Evolutionary conservation across 768 basidiomycete species (phyloP), one percentile per base, ranked within the genome.

Genomic region (Psilocybe tampanensis): DNA sequence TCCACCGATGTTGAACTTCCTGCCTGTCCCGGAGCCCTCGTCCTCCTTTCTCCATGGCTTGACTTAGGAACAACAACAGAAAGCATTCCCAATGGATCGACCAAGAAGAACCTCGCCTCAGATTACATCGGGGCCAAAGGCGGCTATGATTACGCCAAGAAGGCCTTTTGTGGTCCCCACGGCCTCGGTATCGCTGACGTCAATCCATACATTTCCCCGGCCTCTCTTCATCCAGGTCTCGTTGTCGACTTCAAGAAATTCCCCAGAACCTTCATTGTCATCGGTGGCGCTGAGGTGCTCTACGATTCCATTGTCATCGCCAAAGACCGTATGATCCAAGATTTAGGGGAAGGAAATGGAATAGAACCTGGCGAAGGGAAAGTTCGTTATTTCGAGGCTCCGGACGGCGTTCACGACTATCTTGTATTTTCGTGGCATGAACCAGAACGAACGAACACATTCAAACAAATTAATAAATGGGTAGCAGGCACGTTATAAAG

Each of bases 201-300:
- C 13, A 85, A 81, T 61, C 72, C 73, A 24, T 88, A 86, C 59
- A 75, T 89, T 32, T 89, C 86, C 0, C 86, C 87, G 3, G 81
- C 80, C 8, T 84, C 82, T 17, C 61, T 75, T 23, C 65, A 77
- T 44, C 72, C 76, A 1, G 61, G 65, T 8, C 60, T 72, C 24
- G 48, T 63, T 3, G 71, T 79, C 11, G 64, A 71, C 52, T 89
- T 88, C 68, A 74, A 68, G 34, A 80, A 77, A 17, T 89, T 84
- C 68, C 86, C 88, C 1, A 71, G 78, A 19, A 86, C 86, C 0
- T 86, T 86, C 67, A 78, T 89, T 43, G 72, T 77, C 7, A 77
- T 74, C 5, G 87, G 87, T 15, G 82, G 80, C 5, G 81, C 80
- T 2, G 86, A 89, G 66, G 66, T 81, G 8, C 59, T 86, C n/a